Evolutionary conservation across 176 grass and related monocot species (phyloP), one percentile per base, ranked within the genome.

Genomic region (Musa troglodytarum): DNA sequence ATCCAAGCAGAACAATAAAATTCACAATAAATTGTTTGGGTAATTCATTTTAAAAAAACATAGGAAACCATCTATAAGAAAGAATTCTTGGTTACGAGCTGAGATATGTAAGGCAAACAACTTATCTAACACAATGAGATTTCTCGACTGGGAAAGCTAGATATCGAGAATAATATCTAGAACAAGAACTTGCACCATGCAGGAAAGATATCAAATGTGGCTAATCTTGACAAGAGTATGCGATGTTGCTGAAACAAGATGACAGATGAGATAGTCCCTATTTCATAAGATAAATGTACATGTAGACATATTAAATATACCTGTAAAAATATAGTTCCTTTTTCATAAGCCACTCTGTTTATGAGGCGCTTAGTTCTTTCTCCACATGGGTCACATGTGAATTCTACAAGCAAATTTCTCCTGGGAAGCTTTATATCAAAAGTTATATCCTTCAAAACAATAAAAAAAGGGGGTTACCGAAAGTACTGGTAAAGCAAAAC

Each of bases 301-400:
- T 15, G 11, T 2, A 20, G 26, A 49, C 2, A 10, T 17, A 26
- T 10, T 52, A 57, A 1, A 82, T 57, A 26, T 84, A 94, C 95
- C 95, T 94, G 95, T 62, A 99, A 81, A 76, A 99, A 99, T 25
- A 99, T 59, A 20, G 95, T 99, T 52, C 95, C 95, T 69, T 82
- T 91, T 84, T 99, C 90, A 86, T 99, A 99, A 50, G 84, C 86
- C 26, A 87, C 72, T 74, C 90, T 85, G 52, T 94, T 94, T 76
- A 99, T 94, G 59, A 89, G 74, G 15, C 95, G 88, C 8, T 81
- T 78, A 52, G 90, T 94, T 86, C 82, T 94, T 65, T 87, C 86
- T 68, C 91, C 90, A 75, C 95, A 99, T 53, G 83, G 74, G 81
- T 87, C 86, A 77, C 95, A 99, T 80, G 95, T 99, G 80, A 94